Evolutionary conservation across 2,329 filamentous ascomycete species (phyloP).

Genomic region (Penicillium brasilianum): DNA sequence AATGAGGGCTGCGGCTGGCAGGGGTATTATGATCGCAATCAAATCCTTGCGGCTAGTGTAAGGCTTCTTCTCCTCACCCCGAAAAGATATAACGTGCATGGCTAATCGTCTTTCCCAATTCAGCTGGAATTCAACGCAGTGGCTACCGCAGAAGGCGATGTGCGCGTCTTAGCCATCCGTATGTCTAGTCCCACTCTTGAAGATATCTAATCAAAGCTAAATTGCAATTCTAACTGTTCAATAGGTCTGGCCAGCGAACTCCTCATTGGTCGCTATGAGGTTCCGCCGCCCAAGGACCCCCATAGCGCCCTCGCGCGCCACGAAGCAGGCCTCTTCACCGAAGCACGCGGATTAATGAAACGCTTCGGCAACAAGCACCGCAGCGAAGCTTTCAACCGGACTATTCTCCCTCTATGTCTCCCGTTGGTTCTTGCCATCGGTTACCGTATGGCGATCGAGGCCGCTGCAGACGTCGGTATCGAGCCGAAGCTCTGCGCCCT

Average conservation of each 20-base stretch:
- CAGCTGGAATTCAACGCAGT: background rate
- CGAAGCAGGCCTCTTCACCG: constrained; percentile 27
- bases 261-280: constrained; percentile 30
- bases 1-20: background rate
- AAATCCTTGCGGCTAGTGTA: background rate
- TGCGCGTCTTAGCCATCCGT: constrained; percentile 28
- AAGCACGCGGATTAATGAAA: constrained; percentile 11
- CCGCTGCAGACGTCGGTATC: background rate
- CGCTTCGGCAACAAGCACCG: constrained; percentile 6
- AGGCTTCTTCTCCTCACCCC: background rate
- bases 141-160: constrained; percentile 28
- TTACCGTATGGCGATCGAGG: constrained; percentile 13
- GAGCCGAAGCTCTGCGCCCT: constrained; percentile 8
- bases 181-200: constrained; percentile 6
- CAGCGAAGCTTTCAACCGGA: constrained; percentile 5
- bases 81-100: background rate
- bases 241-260: constrained; percentile 35
- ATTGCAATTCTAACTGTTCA: background rate
- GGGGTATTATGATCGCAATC: background rate
- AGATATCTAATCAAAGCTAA: background rate
- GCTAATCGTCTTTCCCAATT: background rate
- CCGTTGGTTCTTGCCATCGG: constrained; percentile 8
- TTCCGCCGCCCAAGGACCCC: constrained; percentile 23
- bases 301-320: constrained; percentile 25
- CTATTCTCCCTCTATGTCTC: constrained; percentile 4